A percentile compares a stretch with the other conserved stretches of the same genome.
phyloP scores from a whole-genome alignment of 2,329 filamentous ascomycete species.

The Scorias spongiosa region DNA sequence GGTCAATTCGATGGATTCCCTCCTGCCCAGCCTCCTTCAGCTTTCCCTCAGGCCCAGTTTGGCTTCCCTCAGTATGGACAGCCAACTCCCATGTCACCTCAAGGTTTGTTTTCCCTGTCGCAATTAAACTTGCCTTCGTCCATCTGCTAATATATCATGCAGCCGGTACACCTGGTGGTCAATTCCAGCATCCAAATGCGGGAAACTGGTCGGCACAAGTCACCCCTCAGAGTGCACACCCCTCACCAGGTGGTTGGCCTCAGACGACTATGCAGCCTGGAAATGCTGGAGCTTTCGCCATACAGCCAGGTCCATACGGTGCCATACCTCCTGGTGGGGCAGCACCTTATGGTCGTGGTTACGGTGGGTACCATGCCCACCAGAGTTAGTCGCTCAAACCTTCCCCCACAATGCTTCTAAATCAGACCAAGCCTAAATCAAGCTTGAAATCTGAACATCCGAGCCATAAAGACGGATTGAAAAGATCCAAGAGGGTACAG shows the following conservation, averaged over 20 bases:
- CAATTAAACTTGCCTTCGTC: background rate
- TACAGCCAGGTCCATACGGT: background rate
- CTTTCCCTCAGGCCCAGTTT: constrained; percentile 59
- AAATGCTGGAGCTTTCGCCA: constrained; percentile 64
- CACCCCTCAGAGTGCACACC: constrained; percentile 8
- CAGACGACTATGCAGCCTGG: constrained; percentile 23
- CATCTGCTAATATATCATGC: background rate
- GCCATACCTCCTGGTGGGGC: background rate
- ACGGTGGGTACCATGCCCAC: background rate
- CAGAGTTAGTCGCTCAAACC: background rate
- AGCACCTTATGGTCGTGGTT: background rate
- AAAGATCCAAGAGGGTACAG: background rate
- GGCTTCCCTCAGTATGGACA: constrained; percentile 94
- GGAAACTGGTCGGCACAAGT: constrained; percentile 41
- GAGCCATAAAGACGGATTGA: background rate
- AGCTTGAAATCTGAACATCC: background rate
- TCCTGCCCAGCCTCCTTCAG: constrained; percentile 40
- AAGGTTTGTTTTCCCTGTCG: background rate
- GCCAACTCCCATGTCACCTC: constrained; percentile 46
- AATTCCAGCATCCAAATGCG: constrained; percentile 50
- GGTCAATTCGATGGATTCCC: constrained; percentile 63
- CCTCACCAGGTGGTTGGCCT: constrained; percentile 2
- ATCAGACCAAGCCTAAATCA: background rate
- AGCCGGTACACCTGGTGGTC: constrained; percentile 38
- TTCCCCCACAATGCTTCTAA: background rate